Evolutionary conservation across 352 stramenopile species (phyloP), one percentile per base, ranked within the genome.

Genomic region (Phytophthora fragariae): DNA sequence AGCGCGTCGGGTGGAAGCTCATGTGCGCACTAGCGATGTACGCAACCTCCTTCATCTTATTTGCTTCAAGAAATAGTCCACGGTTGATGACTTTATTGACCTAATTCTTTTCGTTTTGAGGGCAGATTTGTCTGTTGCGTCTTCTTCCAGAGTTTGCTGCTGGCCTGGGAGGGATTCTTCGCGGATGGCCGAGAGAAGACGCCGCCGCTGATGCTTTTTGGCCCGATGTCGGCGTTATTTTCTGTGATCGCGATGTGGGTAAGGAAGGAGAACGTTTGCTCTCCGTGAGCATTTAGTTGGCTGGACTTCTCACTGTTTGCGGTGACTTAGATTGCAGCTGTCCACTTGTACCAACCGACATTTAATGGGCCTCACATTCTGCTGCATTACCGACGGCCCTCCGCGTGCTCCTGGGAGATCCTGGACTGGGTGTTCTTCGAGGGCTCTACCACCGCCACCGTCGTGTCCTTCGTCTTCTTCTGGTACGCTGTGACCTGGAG

Each of bases 371-470:
- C 84, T 53, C 84, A 79, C n/a, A 83, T 90, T 47, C 52, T 90
- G 57, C 76, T 88, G 57, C 79, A 88, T 56, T 81, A 85, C 21
- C 82, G 81, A 63, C 77, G 77, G 7, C 79, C 84, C 41, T 79
- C 75, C n/a, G 68, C 79, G 24, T 85, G 72, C 27, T 92, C 84
- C 44, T 90, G 82, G 84, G 82, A 90, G 39, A 88, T 90, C 62
- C 58, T 92, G 29, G 84, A 90, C 64, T 90, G 82, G 82, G 80
- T 92, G 44, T 84, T 90, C 49, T 88, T 83, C 61, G 81, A 93
- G 58, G 82, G 82, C 19, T 89, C 82, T 5, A 81, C 81, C 2
- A 87, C 83, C 1, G 64, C 72, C 27, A 73, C 81, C 4, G 58
- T 90, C 41, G 75, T 85, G 29, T 53, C 75, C 3, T 89, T 92